phyloP scores from a whole-genome alignment of 164 flowering plant species.

The Nymphaea colorata region DNA sequence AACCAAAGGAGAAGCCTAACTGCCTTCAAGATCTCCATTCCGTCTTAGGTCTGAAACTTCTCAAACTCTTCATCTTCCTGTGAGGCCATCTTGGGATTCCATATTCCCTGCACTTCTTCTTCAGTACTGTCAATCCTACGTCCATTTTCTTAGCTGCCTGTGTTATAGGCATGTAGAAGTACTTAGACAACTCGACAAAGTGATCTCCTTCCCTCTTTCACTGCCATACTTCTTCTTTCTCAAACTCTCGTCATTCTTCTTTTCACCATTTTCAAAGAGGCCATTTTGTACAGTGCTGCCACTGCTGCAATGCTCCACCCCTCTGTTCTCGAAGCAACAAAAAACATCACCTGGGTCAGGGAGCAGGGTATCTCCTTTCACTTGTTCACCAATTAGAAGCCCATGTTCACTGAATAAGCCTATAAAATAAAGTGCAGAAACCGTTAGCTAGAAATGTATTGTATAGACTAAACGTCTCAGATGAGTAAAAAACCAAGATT shows the following conservation, averaged over 20 bases:
- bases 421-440: not conserved
- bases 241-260: not conserved
- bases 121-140: slow-evolving; percentile 46
- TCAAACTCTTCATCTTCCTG: slow-evolving; percentile 50
- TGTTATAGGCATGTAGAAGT: slow-evolving; percentile 41
- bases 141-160: slow-evolving; percentile 44
- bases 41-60: slow-evolving; percentile 12
- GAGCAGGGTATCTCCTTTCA: not conserved
- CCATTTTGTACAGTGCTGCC: not conserved
- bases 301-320: not conserved
- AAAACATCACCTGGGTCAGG: not conserved
- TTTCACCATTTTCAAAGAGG: not conserved
- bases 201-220: not conserved
- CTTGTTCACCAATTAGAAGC: not conserved
- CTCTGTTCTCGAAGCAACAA: not conserved
- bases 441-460: not conserved
- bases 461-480: no score
- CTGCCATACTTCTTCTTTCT: not conserved
- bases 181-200: slow-evolving; percentile 38
- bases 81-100: slow-evolving; percentile 58
- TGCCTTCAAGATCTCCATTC: no score
- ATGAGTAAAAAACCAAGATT: not conserved
- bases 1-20: no score
- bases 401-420: not conserved
- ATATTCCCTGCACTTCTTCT: slow-evolving; percentile 53